Percentiles rank a stretch among this genome's conserved stretches.
Conservation (phyloP, 257 asterid genomes). For the Nicotiana benthamiana region DNA sequence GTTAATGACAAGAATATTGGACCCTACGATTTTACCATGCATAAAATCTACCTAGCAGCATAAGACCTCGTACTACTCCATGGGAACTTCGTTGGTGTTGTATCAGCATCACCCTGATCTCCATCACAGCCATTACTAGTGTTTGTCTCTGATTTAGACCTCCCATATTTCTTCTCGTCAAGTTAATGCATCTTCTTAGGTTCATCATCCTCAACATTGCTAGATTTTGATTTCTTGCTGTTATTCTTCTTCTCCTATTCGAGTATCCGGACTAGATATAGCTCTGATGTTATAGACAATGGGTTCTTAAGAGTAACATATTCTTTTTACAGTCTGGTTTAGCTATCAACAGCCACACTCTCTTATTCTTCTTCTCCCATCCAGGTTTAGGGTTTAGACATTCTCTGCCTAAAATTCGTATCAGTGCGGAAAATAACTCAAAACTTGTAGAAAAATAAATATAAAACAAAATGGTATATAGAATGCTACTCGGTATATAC, state of each 20-base stretch:
- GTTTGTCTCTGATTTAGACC: slow-evolving; percentile 22
- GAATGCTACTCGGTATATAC: too few relatives aligned
- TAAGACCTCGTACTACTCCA: slow-evolving; percentile 79
- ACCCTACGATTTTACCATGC: too few relatives aligned
- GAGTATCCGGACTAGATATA: too few relatives aligned
- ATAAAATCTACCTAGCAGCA: slow-evolving; percentile 23
- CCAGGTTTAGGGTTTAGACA: slow-evolving; percentile 84
- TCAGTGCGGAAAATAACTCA: too few relatives aligned
- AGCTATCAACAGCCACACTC: slow-evolving; percentile 62
- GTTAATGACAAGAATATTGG: too few relatives aligned
- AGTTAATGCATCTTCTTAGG: too few relatives aligned
- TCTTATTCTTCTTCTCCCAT: slow-evolving; percentile 87
- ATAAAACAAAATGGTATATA: too few relatives aligned
- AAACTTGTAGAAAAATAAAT: too few relatives aligned
- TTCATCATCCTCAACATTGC: too few relatives aligned
- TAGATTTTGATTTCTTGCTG: too few relatives aligned
- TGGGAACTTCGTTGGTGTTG: slow-evolving; percentile 51
- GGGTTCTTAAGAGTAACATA: slow-evolving; percentile 71
- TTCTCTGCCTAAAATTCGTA: slow-evolving; percentile 89
- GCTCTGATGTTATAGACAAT: slow-evolving; percentile 27
- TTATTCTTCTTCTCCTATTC: too few relatives aligned
- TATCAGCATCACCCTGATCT: background rate
- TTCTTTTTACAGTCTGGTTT: slow-evolving; percentile 85
- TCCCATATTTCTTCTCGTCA: slow-evolving; percentile 3
- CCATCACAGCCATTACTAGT: slow-evolving; percentile 4